A percentile compares a stretch with the other conserved stretches of the same genome.
phyloP scores from a whole-genome alignment of 164 flowering plant species.

The Kalanchoe fedtschenkoi region DNA sequence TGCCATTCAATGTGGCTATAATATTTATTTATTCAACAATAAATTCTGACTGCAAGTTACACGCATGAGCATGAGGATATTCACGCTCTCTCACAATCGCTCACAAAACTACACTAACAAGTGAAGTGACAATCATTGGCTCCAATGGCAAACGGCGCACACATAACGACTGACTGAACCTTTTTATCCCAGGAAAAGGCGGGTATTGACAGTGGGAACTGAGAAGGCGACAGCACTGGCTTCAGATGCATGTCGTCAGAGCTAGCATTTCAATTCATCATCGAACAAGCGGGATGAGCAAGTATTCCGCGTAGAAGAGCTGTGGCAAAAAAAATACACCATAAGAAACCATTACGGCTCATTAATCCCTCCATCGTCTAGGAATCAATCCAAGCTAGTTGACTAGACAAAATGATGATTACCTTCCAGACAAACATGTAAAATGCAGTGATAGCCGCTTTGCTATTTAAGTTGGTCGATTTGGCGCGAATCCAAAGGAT shows the following conservation, averaged over 20 bases:
- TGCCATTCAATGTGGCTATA: no score
- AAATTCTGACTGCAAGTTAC: no score
- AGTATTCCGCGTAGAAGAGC: slow-evolving; percentile 50
- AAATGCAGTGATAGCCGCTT: slow-evolving; percentile 66
- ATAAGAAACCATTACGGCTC: neutral
- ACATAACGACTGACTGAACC: neutral
- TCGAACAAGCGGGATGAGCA: slow-evolving; percentile 45
- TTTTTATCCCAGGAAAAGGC: no score
- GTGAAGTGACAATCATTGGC: neutral
- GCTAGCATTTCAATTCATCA: slow-evolving; percentile 13
- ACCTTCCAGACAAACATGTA: slow-evolving; percentile 98
- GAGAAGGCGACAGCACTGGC: neutral
- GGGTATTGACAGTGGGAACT: no score
- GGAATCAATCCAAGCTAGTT: no score
- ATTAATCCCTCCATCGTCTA: no score
- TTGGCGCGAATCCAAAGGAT: slow-evolving; percentile 60
- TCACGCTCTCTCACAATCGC: neutral
- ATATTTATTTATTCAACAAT: no score
- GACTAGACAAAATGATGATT: slow-evolving; percentile 7
- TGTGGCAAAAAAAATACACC: slow-evolving; percentile 15
- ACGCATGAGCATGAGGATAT: no score
- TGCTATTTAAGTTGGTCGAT: slow-evolving; percentile 48
- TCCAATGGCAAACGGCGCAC: neutral
- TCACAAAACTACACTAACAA: neutral
- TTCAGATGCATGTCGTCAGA: no score